Evolutionary conservation across 1,284 basidiomycete genomes (phyloP).

Genomic region (Marasmius sp.): DNA sequence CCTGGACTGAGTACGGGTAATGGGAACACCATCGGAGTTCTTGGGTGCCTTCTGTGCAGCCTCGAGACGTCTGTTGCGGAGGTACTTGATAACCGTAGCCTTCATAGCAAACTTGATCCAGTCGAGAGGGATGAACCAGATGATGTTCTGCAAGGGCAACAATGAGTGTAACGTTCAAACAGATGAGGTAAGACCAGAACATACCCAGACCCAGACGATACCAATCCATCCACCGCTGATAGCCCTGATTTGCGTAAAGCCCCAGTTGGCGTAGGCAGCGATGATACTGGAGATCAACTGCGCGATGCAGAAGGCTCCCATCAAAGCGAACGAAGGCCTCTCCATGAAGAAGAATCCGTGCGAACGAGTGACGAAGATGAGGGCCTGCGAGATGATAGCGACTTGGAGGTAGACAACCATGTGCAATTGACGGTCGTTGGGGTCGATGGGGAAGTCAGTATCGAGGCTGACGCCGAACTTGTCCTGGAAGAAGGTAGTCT

Average conservation of each 20-base stretch:
- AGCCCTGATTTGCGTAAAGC: conserved; percentile 77
- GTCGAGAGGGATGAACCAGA: conserved; percentile 95
- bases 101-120: conserved; percentile 97
- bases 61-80: conserved; percentile 68
- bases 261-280: conserved; percentile 89
- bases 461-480: conserved; percentile 77
- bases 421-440: conserved; percentile 80
- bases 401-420: conserved; percentile 88
- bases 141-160: conserved; percentile 63
- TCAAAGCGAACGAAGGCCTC: conserved; percentile 87
- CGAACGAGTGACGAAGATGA: conserved; percentile 96
- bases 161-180: conserved; percentile 6
- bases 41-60: conserved; percentile 41
- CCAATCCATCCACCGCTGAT: conserved; percentile 95
- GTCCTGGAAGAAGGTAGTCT: conserved; percentile 89
- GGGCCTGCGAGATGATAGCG: conserved; percentile 96
- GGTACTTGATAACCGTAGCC: conserved; percentile 83
- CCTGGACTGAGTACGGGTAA: conserved; percentile 85
- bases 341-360: conserved; percentile 99
- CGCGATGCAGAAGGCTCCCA: conserved; percentile 89
- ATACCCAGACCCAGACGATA: conserved; percentile 93
- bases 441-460: conserved; percentile 42
- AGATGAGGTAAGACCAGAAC: conserved; percentile 24
- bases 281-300: conserved; percentile 96
- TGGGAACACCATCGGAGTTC: conserved; percentile 65